Conservation (phyloP, 768 basidiomycete genomes). For the Sarcomyxa edulis region DNA sequence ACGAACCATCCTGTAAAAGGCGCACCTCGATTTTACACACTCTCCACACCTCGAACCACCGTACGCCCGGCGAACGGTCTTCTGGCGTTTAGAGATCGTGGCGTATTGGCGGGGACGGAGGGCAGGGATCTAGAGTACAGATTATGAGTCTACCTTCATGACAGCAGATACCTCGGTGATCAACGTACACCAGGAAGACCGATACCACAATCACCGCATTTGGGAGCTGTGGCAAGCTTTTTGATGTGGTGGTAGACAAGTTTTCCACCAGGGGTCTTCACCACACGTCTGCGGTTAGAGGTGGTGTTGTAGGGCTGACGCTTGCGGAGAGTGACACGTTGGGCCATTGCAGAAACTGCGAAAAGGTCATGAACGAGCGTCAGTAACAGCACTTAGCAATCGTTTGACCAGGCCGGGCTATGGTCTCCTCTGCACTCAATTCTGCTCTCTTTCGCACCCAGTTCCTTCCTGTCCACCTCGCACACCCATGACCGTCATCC, state of each 20-base stretch:
- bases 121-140: constrained; percentile 72
- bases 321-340: constrained; percentile 99
- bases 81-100: constrained; percentile 93
- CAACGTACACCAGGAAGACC: constrained; percentile 87
- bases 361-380: no score
- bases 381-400: constrained; percentile 7
- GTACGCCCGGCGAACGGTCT: constrained; percentile 94
- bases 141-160: no score
- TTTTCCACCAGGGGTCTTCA: constrained; percentile 98
- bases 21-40: constrained; percentile 92
- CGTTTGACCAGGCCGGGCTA: background rate
- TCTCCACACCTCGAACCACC: constrained; percentile 96
- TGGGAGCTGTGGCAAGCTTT: constrained; percentile 87
- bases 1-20: constrained; percentile 8
- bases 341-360: constrained; percentile 71
- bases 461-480: no score
- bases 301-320: constrained; percentile 97
- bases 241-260: constrained; percentile 97
- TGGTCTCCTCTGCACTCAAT: background rate
- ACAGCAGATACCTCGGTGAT: constrained; percentile 3
- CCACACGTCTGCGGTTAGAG: constrained; percentile 90
- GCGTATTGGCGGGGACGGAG: constrained; percentile 96
- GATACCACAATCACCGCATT: constrained; percentile 98
- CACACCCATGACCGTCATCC: no score
- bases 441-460: constrained; percentile 12